Evolutionary conservation across 352 stramenopile species (phyloP).

Genomic region (Elongisporangium senticosum): DNA sequence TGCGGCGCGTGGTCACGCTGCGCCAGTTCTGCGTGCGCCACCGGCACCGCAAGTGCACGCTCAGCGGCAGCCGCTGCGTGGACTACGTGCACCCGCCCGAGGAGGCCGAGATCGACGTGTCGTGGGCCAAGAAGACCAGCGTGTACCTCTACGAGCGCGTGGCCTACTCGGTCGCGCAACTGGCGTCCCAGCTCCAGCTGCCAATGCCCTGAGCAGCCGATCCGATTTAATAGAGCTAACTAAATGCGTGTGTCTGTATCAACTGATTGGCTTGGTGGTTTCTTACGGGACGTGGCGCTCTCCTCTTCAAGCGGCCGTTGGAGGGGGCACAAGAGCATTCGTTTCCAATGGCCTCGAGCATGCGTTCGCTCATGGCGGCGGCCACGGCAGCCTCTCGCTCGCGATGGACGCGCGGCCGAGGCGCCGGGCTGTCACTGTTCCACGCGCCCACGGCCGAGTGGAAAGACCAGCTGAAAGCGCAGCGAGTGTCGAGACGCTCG

Average conservation of each 20-base stretch:
- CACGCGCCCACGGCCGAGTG: conserved; percentile 12
- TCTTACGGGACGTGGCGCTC: not conserved
- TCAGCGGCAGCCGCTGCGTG: conserved; percentile 48
- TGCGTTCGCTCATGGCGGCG: not conserved
- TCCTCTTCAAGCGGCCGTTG: not conserved
- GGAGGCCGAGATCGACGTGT: conserved; percentile 69
- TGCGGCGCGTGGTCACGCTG: conserved; percentile 66
- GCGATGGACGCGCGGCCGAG: not conserved
- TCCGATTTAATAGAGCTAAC: not conserved
- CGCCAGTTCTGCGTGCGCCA: conserved; percentile 80
- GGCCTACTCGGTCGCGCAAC: conserved; percentile 31
- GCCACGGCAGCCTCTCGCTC: no score
- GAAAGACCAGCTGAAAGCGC: conserved; percentile 14
- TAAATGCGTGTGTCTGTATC: not conserved
- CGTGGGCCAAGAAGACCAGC: conserved; percentile 70
- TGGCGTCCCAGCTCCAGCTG: conserved; percentile 26
- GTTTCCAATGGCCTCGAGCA: not conserved
- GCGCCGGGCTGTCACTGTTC: conserved; percentile 11
- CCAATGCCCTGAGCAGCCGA: not conserved
- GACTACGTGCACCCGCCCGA: conserved; percentile 66
- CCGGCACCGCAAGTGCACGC: conserved; percentile 50
- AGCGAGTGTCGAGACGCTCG: conserved; percentile 4
- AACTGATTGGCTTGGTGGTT: no score
- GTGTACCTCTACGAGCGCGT: conserved; percentile 72
- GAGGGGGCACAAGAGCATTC: no score